These are phyloP conservation scores for Mycena haematopus DNA, from an alignment of 768 basidiomycete species.

Conservation along the genomic window DNA sequence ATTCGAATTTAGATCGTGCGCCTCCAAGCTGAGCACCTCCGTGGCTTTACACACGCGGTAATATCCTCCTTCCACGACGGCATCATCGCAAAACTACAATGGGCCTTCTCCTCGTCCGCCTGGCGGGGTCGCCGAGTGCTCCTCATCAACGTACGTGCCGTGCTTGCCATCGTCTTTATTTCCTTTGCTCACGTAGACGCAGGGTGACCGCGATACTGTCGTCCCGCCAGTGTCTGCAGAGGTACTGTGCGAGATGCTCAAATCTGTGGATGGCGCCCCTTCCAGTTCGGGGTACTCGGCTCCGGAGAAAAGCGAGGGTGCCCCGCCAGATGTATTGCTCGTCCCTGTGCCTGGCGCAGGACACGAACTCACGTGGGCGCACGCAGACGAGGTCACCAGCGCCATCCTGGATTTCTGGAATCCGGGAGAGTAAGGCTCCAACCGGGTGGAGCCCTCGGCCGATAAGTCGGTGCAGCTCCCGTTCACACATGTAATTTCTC, in stretches of 20 bases:
- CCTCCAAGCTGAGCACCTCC: conserved; percentile 54
- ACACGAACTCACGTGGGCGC: conserved; percentile 59
- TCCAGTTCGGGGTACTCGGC: too few relatives aligned
- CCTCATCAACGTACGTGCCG: conserved; percentile 15
- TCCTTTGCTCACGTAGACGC: not conserved
- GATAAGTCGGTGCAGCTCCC: too few relatives aligned
- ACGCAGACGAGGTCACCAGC: conserved; percentile 40
- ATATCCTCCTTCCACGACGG: conserved; percentile 56
- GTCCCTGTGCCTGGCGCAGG: conserved; percentile 57
- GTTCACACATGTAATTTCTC: too few relatives aligned
- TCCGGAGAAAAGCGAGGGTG: not conserved
- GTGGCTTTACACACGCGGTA: conserved; percentile 54
- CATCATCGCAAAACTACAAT: conserved; percentile 33
- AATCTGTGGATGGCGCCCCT: not conserved
- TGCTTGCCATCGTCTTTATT: not conserved
- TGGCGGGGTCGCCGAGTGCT: conserved; percentile 7
- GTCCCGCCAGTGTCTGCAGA: not conserved
- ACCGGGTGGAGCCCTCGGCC: too few relatives aligned
- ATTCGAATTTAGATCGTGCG: conserved; percentile 46
- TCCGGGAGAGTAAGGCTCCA: not conserved
- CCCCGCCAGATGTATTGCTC: conserved; percentile 30
- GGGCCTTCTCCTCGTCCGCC: conserved; percentile 5
- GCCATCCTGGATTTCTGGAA: not conserved
- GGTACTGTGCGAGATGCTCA: not conserved
- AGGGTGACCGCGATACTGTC: conserved; percentile 14